These are phyloP conservation scores for Scedosporium aurantiacum DNA, from an alignment of 2,329 filamentous ascomycete species.

Conservation along the genomic window DNA sequence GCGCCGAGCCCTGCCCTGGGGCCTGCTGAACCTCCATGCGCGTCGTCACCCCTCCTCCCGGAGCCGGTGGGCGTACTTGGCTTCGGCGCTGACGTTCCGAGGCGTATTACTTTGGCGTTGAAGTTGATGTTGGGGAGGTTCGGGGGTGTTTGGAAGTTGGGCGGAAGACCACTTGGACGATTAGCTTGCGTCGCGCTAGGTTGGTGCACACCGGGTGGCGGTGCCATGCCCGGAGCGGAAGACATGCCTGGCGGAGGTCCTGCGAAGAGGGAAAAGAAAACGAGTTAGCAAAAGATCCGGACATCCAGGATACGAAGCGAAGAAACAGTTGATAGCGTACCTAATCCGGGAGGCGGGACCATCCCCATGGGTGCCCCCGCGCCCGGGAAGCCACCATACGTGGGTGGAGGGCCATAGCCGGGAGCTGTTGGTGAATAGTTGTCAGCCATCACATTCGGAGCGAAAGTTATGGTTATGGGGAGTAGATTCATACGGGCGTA, in stretches of 20 bases:
- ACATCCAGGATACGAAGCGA: not conserved
- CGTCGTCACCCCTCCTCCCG: conserved; percentile 36
- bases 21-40: conserved; percentile 17
- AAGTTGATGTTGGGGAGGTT: conserved; percentile 98
- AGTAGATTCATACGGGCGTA: conserved; percentile 36
- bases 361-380: conserved; percentile 48
- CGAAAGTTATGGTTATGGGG: not conserved
- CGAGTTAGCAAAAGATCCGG: conserved; percentile 4
- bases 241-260: conserved; percentile 72
- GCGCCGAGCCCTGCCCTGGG: conserved; percentile 35
- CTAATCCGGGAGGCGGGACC: conserved; percentile 71
- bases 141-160: conserved; percentile 75
- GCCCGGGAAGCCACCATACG: conserved; percentile 60
- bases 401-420: conserved; percentile 60
- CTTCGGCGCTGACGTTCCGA: conserved; percentile 69
- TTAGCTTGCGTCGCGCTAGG: conserved; percentile 63
- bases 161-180: conserved; percentile 68
- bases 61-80: conserved; percentile 28
- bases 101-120: conserved; percentile 87
- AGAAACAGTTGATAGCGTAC: conserved; percentile 35
- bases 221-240: conserved; percentile 67
- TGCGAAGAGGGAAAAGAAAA: conserved; percentile 21
- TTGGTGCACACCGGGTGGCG: conserved; percentile 68
- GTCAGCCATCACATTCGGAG: not conserved
- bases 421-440: not conserved